Evolutionary conservation across 257 asterid species (phyloP), one percentile per base, ranked within the genome.

Genomic region (Primulina huaijiensis): DNA sequence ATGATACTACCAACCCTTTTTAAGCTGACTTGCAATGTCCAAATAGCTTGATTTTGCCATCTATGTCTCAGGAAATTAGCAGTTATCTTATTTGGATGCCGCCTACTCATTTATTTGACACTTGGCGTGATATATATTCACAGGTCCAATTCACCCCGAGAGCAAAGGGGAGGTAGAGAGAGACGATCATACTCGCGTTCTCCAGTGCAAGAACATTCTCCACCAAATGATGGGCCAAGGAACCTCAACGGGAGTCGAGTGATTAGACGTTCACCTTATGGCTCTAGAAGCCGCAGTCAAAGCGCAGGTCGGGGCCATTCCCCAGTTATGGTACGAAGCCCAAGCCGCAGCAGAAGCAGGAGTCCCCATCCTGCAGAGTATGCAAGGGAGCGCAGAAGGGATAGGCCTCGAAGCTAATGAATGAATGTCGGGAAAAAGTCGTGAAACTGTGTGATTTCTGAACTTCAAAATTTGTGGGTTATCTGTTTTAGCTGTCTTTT

Each of bases 61-160:
- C 27, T 58, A 25, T 8, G 27, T 58, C 53, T 21, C 23, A 20
- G 31, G 12, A 23, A 69, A n/a, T 40, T 8, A 0, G 10, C 27
- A 16, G 10, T 19, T n/a, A 23, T 16, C 10, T 34, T 40, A 4
- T 7, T 27, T 23, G 8, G 55, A 8, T 16, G 8, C 29, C n/a
- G 12, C 0, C n/a, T 2, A 4, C 38, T 46, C 23, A 46, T 37
- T 21, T 16, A 60, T 8, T 29, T 62, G 67, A 23, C 8, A 0
- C 62, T 72, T 14, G 52, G 2, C 56, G 4, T 16, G 2, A 46
- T 46, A 46, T 46, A 10, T 23, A 29, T 52, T 64, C 34, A 68
- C 85, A 92, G 98, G 88, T 89, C 98, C 17, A 35, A 75, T 52
- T 88, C 98, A 1, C 98, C 97, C 0, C 78, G 69, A 8, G 97